Evolutionary conservation across 2,329 filamentous ascomycete species (phyloP).

Genomic region (Diaporthe longicolla): DNA sequence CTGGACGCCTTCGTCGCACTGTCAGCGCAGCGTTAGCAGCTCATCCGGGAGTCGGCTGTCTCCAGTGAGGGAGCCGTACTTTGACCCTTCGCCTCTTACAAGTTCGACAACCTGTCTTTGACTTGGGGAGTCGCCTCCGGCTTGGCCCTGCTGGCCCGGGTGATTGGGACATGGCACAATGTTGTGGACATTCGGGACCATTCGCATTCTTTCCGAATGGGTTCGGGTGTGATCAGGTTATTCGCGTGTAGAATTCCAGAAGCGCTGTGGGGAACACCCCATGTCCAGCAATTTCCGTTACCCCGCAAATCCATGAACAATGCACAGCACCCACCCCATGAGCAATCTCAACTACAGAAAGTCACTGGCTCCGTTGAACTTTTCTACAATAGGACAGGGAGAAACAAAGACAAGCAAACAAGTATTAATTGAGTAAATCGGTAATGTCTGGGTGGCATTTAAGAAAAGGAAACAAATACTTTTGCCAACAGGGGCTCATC

Average conservation of each 20-base stretch:
- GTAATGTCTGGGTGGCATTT: too few species aligned
- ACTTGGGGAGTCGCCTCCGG: background rate
- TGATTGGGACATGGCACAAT: background rate
- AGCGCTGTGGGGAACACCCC: background rate
- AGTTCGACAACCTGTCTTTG: conserved; percentile 5
- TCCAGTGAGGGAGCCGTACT: background rate
- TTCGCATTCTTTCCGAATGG: background rate
- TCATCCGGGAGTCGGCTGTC: background rate
- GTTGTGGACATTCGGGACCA: background rate
- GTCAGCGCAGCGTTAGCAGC: background rate
- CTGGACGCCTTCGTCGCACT: conserved; percentile 9
- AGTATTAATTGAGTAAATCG: background rate
- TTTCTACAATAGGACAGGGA: too few species aligned
- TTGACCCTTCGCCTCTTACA: conserved; percentile 18
- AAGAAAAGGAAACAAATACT: too few species aligned
- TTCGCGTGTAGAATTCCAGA: background rate
- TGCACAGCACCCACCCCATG: too few species aligned
- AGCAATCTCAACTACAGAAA: too few species aligned
- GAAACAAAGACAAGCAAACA: background rate
- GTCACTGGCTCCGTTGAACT: too few species aligned
- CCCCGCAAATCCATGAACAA: background rate
- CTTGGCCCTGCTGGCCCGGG: background rate
- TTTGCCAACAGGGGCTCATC: too few species aligned
- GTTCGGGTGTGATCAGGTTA: background rate
- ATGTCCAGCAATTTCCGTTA: background rate